Percentiles rank a stretch among this genome's conserved stretches.
These are phyloP conservation scores for Neurospora terricola DNA, from an alignment of 495 filamentous ascomycete genomes.

Conservation along the genomic window DNA sequence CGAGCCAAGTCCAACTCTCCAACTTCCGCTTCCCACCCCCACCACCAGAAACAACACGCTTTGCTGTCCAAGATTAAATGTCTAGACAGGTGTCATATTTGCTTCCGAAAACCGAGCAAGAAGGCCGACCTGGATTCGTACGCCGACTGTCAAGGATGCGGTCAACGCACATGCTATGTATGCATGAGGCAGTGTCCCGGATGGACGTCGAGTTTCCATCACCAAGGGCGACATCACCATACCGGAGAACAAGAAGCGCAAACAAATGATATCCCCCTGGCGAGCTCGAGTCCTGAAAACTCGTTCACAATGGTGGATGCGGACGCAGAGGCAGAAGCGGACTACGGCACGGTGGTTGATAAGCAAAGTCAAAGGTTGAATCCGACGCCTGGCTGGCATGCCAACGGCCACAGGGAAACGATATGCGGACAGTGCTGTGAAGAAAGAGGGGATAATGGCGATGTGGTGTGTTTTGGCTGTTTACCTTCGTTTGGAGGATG, in stretches of 20 bases:
- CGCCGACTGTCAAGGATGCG: conserved; percentile 36
- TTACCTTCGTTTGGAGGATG: conserved; percentile 32
- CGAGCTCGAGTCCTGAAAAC: conserved; percentile 8
- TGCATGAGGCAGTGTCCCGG: conserved; percentile 38
- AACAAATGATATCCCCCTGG: not conserved
- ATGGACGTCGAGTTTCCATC: conserved; percentile 15
- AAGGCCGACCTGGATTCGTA: conserved; percentile 40
- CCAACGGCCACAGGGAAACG: conserved; percentile 28
- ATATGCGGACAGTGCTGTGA: conserved; percentile 40
- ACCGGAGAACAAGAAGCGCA: not conserved
- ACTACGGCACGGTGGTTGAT: too few relatives aligned
- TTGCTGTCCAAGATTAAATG: not conserved
- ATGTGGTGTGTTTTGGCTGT: conserved; percentile 38
- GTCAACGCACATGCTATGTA: conserved; percentile 36
- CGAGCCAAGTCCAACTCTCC: not conserved
- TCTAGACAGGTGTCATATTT: conserved; percentile 38
- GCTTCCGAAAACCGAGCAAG: conserved; percentile 36
- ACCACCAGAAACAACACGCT: not conserved
- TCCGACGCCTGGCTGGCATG: conserved; percentile 15
- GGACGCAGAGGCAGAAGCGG: conserved; percentile 8
- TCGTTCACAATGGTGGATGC: conserved; percentile 34
- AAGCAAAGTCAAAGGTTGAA: not conserved
- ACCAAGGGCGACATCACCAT: not conserved
- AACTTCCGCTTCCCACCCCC: conserved; percentile 1
- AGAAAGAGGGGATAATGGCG: conserved; percentile 33